Conservation (phyloP, 352 stramenopile species). For the Phytophthora pistaciae region DNA sequence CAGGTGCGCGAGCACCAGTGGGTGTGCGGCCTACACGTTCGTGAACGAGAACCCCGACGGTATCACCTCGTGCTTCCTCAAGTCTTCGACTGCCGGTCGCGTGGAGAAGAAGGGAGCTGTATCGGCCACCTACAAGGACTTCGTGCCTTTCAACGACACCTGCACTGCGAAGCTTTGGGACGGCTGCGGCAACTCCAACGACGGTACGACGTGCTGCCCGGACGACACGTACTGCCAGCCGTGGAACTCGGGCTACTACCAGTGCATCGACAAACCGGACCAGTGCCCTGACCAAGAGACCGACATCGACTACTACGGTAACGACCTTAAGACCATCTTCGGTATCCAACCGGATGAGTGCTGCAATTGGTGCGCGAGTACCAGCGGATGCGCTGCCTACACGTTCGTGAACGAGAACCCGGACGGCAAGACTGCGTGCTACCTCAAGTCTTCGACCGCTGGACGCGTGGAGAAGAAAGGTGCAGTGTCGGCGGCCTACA, state of each 20-base stretch:
- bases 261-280: slow-evolving; percentile 51
- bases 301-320: slow-evolving; percentile 62
- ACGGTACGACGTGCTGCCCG: slow-evolving; percentile 36
- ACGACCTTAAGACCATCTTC: slow-evolving; percentile 57
- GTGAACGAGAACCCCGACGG: slow-evolving; percentile 68
- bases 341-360: slow-evolving; percentile 47
- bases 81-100: slow-evolving; percentile 42
- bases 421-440: slow-evolving; percentile 60
- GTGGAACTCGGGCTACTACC: slow-evolving; percentile 72
- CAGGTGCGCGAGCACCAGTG: slow-evolving; percentile 43
- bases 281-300: slow-evolving; percentile 58
- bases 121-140: slow-evolving; percentile 36
- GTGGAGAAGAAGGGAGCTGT: slow-evolving; percentile 42
- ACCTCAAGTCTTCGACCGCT: slow-evolving; percentile 54
- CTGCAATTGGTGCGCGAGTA: slow-evolving; percentile 49
- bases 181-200: slow-evolving; percentile 25
- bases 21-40: slow-evolving; percentile 69
- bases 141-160: slow-evolving; percentile 5
- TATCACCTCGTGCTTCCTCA: slow-evolving; percentile 62
- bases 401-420: slow-evolving; percentile 72
- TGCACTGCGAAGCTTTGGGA: slow-evolving; percentile 23
- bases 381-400: slow-evolving; percentile 56
- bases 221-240: slow-evolving; percentile 65
- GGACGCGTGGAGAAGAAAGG: slow-evolving; percentile 41
- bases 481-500: slow-evolving; percentile 49